These are phyloP conservation scores for Chlamydomonas asymmetrica DNA, from an alignment of 139 green algal species.

Conservation along the genomic window DNA sequence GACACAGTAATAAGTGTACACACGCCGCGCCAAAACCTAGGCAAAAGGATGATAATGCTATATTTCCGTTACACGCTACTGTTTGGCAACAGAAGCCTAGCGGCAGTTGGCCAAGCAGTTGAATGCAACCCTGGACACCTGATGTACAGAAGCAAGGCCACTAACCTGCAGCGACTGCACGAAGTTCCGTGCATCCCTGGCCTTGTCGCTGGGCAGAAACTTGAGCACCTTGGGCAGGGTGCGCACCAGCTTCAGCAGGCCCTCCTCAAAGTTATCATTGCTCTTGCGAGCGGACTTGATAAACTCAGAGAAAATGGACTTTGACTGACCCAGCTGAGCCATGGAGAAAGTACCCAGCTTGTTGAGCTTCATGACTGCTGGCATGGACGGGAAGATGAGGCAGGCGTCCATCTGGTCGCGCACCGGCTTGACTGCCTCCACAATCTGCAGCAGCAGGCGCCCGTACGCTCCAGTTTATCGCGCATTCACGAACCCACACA, in stretches of 20 bases:
- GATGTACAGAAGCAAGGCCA: too few relatives aligned
- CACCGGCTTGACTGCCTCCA: constrained; percentile 77
- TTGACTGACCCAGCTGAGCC: constrained; percentile 93
- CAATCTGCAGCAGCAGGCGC: constrained; percentile 77
- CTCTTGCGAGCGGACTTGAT: constrained; percentile 84
- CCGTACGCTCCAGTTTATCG: too few relatives aligned
- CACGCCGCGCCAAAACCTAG: too few relatives aligned
- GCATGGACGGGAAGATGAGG: constrained; percentile 99
- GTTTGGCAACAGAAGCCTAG: too few relatives aligned
- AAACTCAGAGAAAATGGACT: constrained; percentile 95
- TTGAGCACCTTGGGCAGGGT: constrained; percentile 83
- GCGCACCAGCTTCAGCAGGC: constrained; percentile 96
- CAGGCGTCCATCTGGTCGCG: constrained; percentile 90
- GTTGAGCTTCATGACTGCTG: constrained; percentile 97
- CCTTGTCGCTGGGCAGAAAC: constrained; percentile 72
- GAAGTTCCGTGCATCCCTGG: constrained; percentile 89
- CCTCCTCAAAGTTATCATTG: constrained; percentile 98
- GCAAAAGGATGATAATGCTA: too few relatives aligned
- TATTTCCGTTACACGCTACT: too few relatives aligned
- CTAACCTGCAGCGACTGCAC: constrained; percentile 78
- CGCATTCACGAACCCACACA: too few relatives aligned
- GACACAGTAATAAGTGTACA: too few relatives aligned
- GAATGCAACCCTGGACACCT: too few relatives aligned
- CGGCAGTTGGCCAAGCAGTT: too few relatives aligned
- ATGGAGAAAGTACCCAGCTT: constrained; percentile 99